A percentile compares a stretch with the other conserved stretches of the same genome.
phyloP scores from a whole-genome alignment of 2,329 filamentous ascomycete genomes.

The Diaporthe destruens region DNA sequence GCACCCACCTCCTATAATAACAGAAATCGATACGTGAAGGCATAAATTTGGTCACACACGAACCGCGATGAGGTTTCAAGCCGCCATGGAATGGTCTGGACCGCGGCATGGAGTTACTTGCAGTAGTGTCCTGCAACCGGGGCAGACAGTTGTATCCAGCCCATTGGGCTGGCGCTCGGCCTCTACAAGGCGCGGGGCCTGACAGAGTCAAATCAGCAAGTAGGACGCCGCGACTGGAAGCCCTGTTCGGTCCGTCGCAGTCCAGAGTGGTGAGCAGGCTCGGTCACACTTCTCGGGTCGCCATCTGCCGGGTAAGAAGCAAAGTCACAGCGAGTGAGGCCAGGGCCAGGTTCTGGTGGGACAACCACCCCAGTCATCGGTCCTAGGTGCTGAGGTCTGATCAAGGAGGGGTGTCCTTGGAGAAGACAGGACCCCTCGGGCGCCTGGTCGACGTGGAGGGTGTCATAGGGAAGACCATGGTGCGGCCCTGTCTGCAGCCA shows the following conservation, averaged over 20 bases:
- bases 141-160: slow-evolving; percentile 28
- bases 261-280: neutral
- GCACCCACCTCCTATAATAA: slow-evolving; percentile 12
- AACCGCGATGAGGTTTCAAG: slow-evolving; percentile 28
- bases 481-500: slow-evolving; percentile 7
- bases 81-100: slow-evolving; percentile 24
- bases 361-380: slow-evolving; percentile 20
- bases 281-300: slow-evolving; percentile 21
- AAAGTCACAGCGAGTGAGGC: neutral
- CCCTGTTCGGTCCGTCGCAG: slow-evolving; percentile 8
- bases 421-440: neutral
- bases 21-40: neutral
- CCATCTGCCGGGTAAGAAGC: slow-evolving; percentile 1
- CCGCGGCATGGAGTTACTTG: slow-evolving; percentile 22
- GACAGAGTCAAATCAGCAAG: neutral
- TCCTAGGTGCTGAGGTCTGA: slow-evolving; percentile 12
- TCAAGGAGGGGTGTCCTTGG: neutral
- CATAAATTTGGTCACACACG: slow-evolving; percentile 21
- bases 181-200: slow-evolving; percentile 13
- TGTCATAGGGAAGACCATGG: slow-evolving; percentile 23
- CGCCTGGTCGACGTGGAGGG: slow-evolving; percentile 12
- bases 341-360: slow-evolving; percentile 6
- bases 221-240: neutral
- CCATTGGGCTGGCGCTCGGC: slow-evolving; percentile 27
- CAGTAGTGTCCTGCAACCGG: slow-evolving; percentile 31